Percentiles rank a stretch among this genome's conserved stretches.
These are phyloP conservation scores for Zygoascus sp. DNA, from an alignment of 1,139 yeast genomes.

Conservation along the genomic window DNA sequence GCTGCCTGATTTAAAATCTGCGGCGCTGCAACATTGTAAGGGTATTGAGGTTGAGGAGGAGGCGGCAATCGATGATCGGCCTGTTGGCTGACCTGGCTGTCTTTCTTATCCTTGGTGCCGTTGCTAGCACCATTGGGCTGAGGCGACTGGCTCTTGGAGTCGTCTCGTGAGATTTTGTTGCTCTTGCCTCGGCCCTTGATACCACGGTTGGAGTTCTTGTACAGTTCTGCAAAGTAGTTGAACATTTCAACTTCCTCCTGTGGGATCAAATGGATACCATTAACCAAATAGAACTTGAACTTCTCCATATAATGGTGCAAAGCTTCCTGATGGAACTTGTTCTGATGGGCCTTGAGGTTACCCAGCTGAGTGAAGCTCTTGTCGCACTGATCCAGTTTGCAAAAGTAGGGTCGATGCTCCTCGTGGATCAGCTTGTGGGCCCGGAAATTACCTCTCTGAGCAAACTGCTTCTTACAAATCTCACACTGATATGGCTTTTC, in stretches of 20 bases:
- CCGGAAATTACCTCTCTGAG: slow-evolving; percentile 84
- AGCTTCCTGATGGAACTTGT: slow-evolving; percentile 74
- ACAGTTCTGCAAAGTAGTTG: slow-evolving; percentile 71
- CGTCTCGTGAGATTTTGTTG: slow-evolving; percentile 22
- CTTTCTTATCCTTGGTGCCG: slow-evolving; percentile 8
- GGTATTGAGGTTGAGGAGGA: slow-evolving; percentile 15
- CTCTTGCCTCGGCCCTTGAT: slow-evolving; percentile 84
- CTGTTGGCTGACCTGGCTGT: background rate
- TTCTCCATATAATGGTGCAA: slow-evolving; percentile 56
- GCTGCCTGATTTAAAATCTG: slow-evolving; percentile 20
- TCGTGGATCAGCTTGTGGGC: slow-evolving; percentile 83
- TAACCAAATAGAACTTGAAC: slow-evolving; percentile 26
- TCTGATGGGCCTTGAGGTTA: slow-evolving; percentile 89
- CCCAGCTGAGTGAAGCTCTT: slow-evolving; percentile 90
- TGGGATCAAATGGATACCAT: slow-evolving; percentile 41
- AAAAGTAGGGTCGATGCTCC: slow-evolving; percentile 70
- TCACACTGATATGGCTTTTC: slow-evolving; percentile 82
- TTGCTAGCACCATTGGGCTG: background rate
- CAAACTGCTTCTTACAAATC: slow-evolving; percentile 66
- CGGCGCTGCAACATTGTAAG: slow-evolving; percentile 13
- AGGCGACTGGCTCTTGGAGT: slow-evolving; percentile 9
- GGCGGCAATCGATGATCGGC: slow-evolving; percentile 3
- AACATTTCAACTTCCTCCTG: slow-evolving; percentile 62
- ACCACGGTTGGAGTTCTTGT: slow-evolving; percentile 85
- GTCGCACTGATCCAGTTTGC: slow-evolving; percentile 76